Percentiles rank a stretch among this genome's conserved stretches.
These are phyloP conservation scores for Venturia nashicola DNA, from an alignment of 2,329 filamentous ascomycete species.

Conservation along the genomic window DNA sequence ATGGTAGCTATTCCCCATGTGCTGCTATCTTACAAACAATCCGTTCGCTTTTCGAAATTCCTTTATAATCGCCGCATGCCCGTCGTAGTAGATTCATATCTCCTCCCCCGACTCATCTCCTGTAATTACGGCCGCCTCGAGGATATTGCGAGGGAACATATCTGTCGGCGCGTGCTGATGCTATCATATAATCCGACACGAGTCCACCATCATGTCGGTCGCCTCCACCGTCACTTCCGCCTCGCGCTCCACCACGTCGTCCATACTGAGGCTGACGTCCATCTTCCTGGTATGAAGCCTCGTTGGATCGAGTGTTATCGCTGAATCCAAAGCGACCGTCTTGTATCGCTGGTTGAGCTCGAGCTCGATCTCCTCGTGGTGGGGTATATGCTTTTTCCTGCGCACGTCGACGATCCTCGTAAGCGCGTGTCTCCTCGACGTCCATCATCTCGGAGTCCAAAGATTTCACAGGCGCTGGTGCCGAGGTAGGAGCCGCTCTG, in stretches of 20 bases:
- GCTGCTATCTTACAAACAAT: background rate
- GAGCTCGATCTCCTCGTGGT: slow-evolving; percentile 16
- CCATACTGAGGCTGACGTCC: background rate
- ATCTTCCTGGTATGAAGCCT: background rate
- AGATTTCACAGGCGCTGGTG: slow-evolving; percentile 4
- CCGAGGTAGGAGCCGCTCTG: background rate
- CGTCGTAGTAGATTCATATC: background rate
- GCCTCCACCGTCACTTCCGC: background rate
- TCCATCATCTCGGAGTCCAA: slow-evolving; percentile 30
- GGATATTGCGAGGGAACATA: background rate
- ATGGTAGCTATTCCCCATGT: background rate
- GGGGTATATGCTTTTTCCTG: slow-evolving; percentile 8
- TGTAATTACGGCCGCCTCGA: background rate
- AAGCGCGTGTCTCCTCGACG: slow-evolving; percentile 19
- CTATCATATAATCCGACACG: background rate
- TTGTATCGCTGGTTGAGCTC: slow-evolving; percentile 25
- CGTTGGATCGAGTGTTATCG: slow-evolving; percentile 9
- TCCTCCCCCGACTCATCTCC: background rate
- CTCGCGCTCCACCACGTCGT: background rate
- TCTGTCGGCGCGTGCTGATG: background rate
- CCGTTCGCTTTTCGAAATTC: background rate
- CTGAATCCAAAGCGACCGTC: slow-evolving; percentile 33
- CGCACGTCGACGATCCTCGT: slow-evolving; percentile 5
- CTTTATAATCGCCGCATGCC: background rate
- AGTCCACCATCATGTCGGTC: background rate